Evolutionary conservation across 2,329 filamentous ascomycete species (phyloP).

Genomic region (Fusarium sp.): DNA sequence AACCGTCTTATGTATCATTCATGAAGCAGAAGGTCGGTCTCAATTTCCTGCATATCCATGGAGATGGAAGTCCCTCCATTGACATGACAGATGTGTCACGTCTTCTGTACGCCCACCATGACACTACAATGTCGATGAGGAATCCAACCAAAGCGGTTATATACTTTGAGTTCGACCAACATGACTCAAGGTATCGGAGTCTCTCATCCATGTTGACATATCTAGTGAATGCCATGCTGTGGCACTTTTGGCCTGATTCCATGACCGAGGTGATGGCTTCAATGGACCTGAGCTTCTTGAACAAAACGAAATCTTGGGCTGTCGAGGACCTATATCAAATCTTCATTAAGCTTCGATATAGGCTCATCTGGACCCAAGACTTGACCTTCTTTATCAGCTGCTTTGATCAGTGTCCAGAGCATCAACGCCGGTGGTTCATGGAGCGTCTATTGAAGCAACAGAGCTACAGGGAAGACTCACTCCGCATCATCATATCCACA

Average conservation of each 20-base stretch:
- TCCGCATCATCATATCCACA: background rate
- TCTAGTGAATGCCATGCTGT: background rate
- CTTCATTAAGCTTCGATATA: background rate
- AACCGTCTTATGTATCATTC: background rate
- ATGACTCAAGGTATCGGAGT: background rate
- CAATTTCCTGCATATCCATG: background rate
- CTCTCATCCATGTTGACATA: background rate
- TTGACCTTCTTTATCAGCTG: background rate
- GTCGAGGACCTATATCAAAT: background rate
- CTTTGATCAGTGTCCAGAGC: background rate
- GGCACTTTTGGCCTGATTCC: background rate
- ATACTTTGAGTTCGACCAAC: background rate
- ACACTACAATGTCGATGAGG: background rate
- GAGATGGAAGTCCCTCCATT: background rate
- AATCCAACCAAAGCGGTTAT: no score
- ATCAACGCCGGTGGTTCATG: background rate
- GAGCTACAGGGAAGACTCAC: background rate
- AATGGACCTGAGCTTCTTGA: background rate
- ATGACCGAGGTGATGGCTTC: background rate
- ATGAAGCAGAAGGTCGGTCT: background rate
- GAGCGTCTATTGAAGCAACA: background rate
- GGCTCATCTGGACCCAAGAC: rapidly evolving
- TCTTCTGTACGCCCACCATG: background rate
- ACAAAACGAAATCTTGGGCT: background rate
- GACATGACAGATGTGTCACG: background rate